A percentile compares a stretch with the other conserved stretches of the same genome.
phyloP scores from a whole-genome alignment of 371 early-diverging fungal species.

The Thermomucor indicae-seudaticae region DNA sequence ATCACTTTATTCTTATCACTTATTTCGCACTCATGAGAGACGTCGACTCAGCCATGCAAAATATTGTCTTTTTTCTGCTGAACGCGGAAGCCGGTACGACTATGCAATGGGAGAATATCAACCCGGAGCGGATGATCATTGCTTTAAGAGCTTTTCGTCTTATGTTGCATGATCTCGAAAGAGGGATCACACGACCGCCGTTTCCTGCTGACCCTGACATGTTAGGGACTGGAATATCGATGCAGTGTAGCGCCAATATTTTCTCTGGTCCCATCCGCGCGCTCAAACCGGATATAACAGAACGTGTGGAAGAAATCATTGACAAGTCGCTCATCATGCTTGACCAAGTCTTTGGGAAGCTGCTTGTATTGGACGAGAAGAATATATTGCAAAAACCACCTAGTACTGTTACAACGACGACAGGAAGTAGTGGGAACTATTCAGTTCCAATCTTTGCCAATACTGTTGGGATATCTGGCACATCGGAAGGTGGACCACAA shows the following conservation, averaged over 20 bases:
- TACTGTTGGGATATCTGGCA: conserved; percentile 16
- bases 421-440: conserved; percentile 17
- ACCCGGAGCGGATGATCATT: conserved; percentile 75
- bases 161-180: conserved; percentile 67
- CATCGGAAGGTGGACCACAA: conserved; percentile 30
- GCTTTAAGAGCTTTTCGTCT: conserved; percentile 71
- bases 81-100: conserved; percentile 50
- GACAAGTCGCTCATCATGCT: conserved; percentile 49
- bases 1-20: conserved; percentile 77
- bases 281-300: conserved; percentile 45
- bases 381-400: conserved; percentile 37
- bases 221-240: conserved; percentile 27
- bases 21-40: conserved; percentile 77
- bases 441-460: conserved; percentile 35
- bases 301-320: conserved; percentile 52
- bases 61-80: conserved; percentile 64
- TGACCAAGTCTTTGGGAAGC: conserved; percentile 52
- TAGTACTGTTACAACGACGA: not conserved
- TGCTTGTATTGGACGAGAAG: conserved; percentile 48
- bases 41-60: conserved; percentile 76
- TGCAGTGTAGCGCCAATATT: conserved; percentile 34
- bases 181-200: conserved; percentile 40
- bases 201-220: conserved; percentile 58
- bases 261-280: conserved; percentile 32
- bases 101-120: conserved; percentile 49